phyloP scores from a whole-genome alignment of 768 basidiomycete genomes.

The Leucosporidium creatinivorum region DNA sequence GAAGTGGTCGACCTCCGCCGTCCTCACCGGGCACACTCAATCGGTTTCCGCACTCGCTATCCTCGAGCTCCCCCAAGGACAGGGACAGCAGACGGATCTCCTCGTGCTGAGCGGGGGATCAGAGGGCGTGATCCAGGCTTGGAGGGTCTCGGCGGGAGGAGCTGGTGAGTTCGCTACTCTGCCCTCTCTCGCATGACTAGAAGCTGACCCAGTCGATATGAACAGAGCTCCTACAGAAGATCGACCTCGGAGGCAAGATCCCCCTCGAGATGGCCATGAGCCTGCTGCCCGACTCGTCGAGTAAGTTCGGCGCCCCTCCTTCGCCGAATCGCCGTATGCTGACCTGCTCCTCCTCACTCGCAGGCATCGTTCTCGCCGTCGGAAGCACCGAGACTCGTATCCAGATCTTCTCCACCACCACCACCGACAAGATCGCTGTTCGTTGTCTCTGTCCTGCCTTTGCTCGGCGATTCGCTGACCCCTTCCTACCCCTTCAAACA shows the following conservation, averaged over 20 bases:
- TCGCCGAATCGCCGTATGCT: conserved; percentile 5
- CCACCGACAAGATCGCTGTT: conserved; percentile 48
- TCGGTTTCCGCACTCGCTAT: conserved; percentile 63
- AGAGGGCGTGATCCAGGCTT: conserved; percentile 70
- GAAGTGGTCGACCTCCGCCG: conserved; percentile 55
- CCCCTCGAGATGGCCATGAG: conserved; percentile 63
- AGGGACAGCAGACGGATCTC: conserved; percentile 21
- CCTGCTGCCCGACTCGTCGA: conserved; percentile 59
- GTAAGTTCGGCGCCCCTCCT: conserved; percentile 45
- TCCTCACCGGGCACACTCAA: conserved; percentile 57
- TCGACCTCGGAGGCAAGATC: conserved; percentile 62
- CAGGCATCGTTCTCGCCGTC: conserved; percentile 62
- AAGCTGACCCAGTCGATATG: conserved; percentile 23
- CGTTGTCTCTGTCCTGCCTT: conserved; percentile 49
- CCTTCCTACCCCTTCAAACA: conserved; percentile 30
- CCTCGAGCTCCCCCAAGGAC: conserved; percentile 36
- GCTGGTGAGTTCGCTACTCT: conserved; percentile 17
- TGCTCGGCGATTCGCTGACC: conserved; percentile 42
- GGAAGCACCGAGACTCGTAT: conserved; percentile 73
- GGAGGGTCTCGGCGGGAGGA: conserved; percentile 47
- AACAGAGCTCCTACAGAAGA: conserved; percentile 48
- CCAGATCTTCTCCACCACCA: conserved; percentile 66
- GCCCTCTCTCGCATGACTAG: conserved; percentile 39
- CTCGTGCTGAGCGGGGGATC: conserved; percentile 71
- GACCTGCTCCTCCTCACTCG: conserved; percentile 32